phyloP scores from a whole-genome alignment of 1,139 yeast genomes.

The Pichia sp. region DNA sequence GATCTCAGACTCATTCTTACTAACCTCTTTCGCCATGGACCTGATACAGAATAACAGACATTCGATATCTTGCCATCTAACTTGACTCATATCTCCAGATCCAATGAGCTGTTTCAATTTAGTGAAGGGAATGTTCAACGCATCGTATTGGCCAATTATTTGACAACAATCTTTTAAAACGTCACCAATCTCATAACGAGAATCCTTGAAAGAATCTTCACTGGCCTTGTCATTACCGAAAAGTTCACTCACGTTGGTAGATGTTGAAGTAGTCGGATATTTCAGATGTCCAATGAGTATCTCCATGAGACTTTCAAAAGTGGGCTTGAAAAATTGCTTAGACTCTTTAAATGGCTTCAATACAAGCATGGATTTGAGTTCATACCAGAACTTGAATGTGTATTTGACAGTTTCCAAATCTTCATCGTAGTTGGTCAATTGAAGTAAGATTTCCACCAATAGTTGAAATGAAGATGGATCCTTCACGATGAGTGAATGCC shows the following conservation, averaged over 20 bases:
- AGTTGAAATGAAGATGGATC: conserved; percentile 65
- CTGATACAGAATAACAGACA: conserved; percentile 87
- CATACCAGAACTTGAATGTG: conserved; percentile 90
- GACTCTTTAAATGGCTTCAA: conserved; percentile 59
- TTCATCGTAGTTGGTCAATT: conserved; percentile 55
- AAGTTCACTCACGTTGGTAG: conserved; percentile 22
- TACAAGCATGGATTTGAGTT: conserved; percentile 63
- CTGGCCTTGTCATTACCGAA: conserved; percentile 51
- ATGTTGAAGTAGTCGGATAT: conserved; percentile 51
- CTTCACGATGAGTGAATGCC: conserved; percentile 84
- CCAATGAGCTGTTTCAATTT: conserved; percentile 38
- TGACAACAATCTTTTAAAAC: conserved; percentile 92
- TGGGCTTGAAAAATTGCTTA: conserved; percentile 46
- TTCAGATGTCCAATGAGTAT: conserved; percentile 66
- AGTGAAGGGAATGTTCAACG: conserved; percentile 57
- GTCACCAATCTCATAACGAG: conserved; percentile 95
- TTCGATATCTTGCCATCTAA: conserved; percentile 78
- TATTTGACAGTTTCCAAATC: conserved; percentile 87
- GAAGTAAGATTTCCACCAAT: conserved; percentile 66
- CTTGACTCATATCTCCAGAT: conserved; percentile 13
- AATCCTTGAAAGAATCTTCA: conserved; percentile 89
- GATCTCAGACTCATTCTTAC: conserved; percentile 55
- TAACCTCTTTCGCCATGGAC: conserved; percentile 91
- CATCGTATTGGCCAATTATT: conserved; percentile 69
- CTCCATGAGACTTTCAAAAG: conserved; percentile 57